Base-by-base conservation (phyloP, 306 rosid species). In the Begonia peltatifolia region DNA sequence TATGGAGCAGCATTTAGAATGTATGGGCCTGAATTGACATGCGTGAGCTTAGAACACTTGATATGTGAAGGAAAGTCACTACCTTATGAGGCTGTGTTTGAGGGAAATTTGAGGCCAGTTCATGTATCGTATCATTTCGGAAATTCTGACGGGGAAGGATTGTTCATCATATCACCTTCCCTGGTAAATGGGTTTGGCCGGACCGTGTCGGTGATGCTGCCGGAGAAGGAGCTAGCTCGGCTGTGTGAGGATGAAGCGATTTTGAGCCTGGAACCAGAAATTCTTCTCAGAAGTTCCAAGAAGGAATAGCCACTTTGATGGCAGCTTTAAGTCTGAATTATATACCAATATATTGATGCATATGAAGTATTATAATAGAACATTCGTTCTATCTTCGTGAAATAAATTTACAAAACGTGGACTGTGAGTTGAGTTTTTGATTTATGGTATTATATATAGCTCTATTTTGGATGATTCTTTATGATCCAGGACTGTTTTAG, bases 111-210 rank as follows among this genome's bases (percentile, higher is more conserved):
- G 13, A 72, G 53, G 56, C 77, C 85, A 0, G 67, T 51, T 53
- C 93, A 82, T 42, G 84, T 80, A 22, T 82, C 95, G 0, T 82
- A 76, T 42, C 74, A 47, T 6, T 61, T 82, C 12, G 82, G 86
- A 60, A 75, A 73, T 47, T 71, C 70, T 60, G 79, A 59, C 2
- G 72, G 82, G 2, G 78, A 80, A 61, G 93, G 88, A 30, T 54
- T 87, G 80, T 67, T 87, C 2, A 41, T 71, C 50, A 83, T 87
- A 61, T 71, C 63, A 83, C 84, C 95, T 9, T 64, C 80, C 0
- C 15, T 59, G 2, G 88, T 77, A 54, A 73, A 55, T 48, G 85
- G 79, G 53, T 20, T 75, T 42, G 81, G 66, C 2, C 73, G 95
- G 59, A 54, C 43, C 8, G 95, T 86, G 51, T 53, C 12, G 56